Evolutionary conservation across 495 filamentous ascomycete genomes (phyloP).

Genomic region (Tuber microsphaerosporum): DNA sequence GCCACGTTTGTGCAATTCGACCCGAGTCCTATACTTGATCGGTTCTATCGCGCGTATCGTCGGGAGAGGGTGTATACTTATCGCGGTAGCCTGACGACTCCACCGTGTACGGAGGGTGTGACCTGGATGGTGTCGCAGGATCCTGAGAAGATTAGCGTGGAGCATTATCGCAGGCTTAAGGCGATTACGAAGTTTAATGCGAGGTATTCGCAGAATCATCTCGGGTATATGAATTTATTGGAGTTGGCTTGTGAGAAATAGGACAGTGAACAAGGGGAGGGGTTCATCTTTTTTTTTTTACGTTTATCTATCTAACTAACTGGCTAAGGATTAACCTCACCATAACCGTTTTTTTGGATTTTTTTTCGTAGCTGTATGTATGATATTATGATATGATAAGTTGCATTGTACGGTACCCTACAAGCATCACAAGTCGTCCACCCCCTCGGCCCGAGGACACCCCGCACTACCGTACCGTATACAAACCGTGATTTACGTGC

Average conservation of each 20-base stretch:
- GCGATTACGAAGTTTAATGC: constrained; percentile 59
- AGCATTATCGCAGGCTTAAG: constrained; percentile 51
- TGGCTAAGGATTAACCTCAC: too few relatives aligned
- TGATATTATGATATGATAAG: too few relatives aligned
- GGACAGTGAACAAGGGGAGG: not conserved
- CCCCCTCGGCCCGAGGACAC: not conserved
- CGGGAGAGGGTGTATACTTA: constrained; percentile 16
- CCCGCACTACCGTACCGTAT: not conserved
- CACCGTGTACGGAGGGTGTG: constrained; percentile 6
- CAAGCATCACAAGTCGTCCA: not conserved
- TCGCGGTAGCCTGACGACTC: constrained; percentile 1
- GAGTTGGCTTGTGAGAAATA: constrained; percentile 1
- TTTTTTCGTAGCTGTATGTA: too few relatives aligned
- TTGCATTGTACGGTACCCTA: too few relatives aligned
- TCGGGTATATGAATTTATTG: not conserved
- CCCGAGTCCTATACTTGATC: not conserved
- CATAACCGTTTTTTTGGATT: too few relatives aligned
- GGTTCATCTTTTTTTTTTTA: too few relatives aligned
- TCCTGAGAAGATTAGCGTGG: constrained; percentile 44
- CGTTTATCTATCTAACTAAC: too few relatives aligned
- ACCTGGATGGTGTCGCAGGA: constrained; percentile 5
- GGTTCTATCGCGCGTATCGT: not conserved
- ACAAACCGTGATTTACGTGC: not conserved
- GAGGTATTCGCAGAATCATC: constrained; percentile 50
- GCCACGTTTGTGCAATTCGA: not conserved